Base-by-base conservation (phyloP, 2,329 filamentous ascomycete species). In the Epichloe aotearoae region DNA sequence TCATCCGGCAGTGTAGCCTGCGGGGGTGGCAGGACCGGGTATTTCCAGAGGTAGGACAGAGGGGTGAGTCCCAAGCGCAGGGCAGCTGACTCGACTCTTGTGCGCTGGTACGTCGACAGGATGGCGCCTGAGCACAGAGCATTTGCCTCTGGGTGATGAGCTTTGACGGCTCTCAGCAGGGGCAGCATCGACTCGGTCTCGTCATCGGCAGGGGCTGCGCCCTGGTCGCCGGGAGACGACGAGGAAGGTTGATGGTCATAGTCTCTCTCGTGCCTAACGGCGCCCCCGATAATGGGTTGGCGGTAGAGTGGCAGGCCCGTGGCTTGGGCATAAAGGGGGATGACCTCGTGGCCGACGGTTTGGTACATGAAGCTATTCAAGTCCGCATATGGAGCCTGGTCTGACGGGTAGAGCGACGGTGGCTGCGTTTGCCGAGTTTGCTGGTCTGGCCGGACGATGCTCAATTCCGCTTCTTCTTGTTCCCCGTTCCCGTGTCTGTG, bases 321-420 rank as follows among this genome's bases (percentile, higher is more conserved):
- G 36, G 88, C 89, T 46, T 78, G 67, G 53, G 83, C 82, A 64
- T 96, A 97, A 15, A 95, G 76, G 2, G 88, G 88, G 52, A 97
- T 84, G 17, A 96, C 73, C 52, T 81, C 77, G 67, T 97, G 88
- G 12, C 93, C 93, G 53, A 96, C 87, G 3, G 93, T 98, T 73
- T 98, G 93, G 73, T 97, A 98, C 93, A 98, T 98, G 81, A 93
- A 97, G 71, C 90, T 96, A 68, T 98, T 88, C 59, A 95, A 76
- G 65, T 97, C 71, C 46, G 61, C 64, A 45, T 72, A 64, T n/a
- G n/a, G 15, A 3, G 4, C 26, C 33, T 45, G 17, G n/a, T 47
- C 39, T 15, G 20, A 5, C 23, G 7, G 23, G 30, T 12, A 45
- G 17, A 7, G 10, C 8, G 26, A 14, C 15, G 45, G 1, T 8